phyloP scores from a whole-genome alignment of 148 eudicot genomes.

The Persicaria maculosa region DNA sequence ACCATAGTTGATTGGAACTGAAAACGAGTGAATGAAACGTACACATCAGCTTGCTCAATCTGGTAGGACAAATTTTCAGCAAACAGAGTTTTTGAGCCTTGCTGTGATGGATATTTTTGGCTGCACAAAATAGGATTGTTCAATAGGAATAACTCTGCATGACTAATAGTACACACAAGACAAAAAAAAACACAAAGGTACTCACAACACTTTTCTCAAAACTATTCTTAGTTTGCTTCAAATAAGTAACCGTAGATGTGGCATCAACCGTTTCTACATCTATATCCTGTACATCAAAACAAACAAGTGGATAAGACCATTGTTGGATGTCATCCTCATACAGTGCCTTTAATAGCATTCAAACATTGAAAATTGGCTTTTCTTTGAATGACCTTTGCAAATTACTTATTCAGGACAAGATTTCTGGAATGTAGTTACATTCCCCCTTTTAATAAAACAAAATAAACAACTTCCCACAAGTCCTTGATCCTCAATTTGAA shows the following conservation, averaged over 20 bases:
- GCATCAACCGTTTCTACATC: conserved; percentile 19
- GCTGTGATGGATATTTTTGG: conserved; percentile 48
- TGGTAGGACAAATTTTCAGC: conserved; percentile 36
- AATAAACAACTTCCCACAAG: too few species aligned
- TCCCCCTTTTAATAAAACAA: too few species aligned
- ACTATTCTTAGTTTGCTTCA: neutral
- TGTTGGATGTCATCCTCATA: conserved; percentile 41
- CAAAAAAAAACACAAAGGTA: neutral
- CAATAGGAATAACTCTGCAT: neutral
- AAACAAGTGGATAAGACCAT: too few species aligned
- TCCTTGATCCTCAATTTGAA: too few species aligned
- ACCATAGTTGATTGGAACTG: too few species aligned
- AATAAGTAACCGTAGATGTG: conserved; percentile 11
- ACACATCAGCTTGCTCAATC: too few species aligned
- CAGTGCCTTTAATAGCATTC: conserved; percentile 34
- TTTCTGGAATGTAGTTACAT: neutral
- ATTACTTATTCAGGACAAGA: too few species aligned
- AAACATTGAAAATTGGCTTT: neutral
- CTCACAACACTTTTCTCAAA: conserved; percentile 32
- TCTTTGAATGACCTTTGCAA: too few species aligned
- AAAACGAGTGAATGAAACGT: too few species aligned
- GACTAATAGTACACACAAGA: neutral
- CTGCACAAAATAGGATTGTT: conserved; percentile 29
- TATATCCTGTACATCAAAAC: conserved; percentile 18
- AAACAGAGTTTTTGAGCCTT: conserved; percentile 69